phyloP scores from a whole-genome alignment of 2,329 filamentous ascomycete genomes.

The Fusarium poae region DNA sequence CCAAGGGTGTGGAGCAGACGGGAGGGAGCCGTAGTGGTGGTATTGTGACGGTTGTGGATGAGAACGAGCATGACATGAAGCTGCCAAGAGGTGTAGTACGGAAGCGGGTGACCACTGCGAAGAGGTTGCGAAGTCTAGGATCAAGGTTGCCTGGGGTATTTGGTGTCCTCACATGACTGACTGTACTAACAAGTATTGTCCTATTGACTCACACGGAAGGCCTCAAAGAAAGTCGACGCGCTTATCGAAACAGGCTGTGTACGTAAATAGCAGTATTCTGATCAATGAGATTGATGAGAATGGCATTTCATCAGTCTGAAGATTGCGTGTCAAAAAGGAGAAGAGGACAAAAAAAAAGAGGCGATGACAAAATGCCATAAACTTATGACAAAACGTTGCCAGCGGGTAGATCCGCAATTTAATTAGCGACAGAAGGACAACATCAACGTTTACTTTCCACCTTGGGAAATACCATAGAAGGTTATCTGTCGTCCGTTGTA shows the following conservation, averaged over 20 bases:
- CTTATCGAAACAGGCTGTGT: slow-evolving; percentile 29
- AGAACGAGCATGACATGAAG: slow-evolving; percentile 24
- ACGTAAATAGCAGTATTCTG: neutral
- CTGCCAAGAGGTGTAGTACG: slow-evolving; percentile 28
- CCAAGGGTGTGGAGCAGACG: slow-evolving; percentile 31
- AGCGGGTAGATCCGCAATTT: slow-evolving; percentile 43
- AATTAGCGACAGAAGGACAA: slow-evolving; percentile 22
- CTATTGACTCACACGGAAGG: slow-evolving; percentile 39
- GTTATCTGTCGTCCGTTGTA: slow-evolving; percentile 18
- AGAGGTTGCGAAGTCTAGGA: slow-evolving; percentile 28
- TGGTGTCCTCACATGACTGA: slow-evolving; percentile 39
- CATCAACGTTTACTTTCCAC: slow-evolving; percentile 37
- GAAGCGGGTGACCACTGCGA: slow-evolving; percentile 39
- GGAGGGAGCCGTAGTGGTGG: slow-evolving; percentile 34
- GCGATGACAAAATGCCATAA: slow-evolving; percentile 10
- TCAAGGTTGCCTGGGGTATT: slow-evolving; percentile 22
- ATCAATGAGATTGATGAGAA: slow-evolving; percentile 5
- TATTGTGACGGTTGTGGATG: slow-evolving; percentile 31
- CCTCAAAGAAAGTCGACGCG: slow-evolving; percentile 29
- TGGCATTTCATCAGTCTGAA: slow-evolving; percentile 1
- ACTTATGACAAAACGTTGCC: slow-evolving; percentile 13
- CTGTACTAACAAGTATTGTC: slow-evolving; percentile 15
- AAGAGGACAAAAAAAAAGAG: neutral
- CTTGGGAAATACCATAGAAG: slow-evolving; percentile 38
- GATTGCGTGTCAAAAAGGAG: slow-evolving; percentile 3